These are phyloP conservation scores for Pythium grandisporangium DNA, from an alignment of 352 stramenopile genomes.

Conservation along the genomic window DNA sequence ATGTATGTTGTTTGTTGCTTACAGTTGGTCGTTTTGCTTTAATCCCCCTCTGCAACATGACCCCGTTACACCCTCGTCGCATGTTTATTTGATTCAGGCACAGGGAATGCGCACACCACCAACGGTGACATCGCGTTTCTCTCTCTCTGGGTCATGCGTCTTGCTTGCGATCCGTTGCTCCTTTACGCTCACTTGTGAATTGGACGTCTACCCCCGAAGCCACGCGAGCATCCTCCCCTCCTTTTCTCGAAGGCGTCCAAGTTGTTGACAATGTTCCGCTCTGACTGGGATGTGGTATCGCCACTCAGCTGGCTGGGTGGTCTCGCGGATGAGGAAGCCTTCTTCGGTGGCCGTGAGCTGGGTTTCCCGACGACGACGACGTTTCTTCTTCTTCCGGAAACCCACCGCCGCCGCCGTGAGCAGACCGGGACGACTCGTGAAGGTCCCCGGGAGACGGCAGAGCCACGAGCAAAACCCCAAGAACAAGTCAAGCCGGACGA, in stretches of 20 bases:
- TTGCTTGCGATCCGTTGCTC: too few relatives aligned
- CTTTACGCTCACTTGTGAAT: too few relatives aligned
- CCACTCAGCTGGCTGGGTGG: slow-evolving; percentile 35
- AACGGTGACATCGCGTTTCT: too few relatives aligned
- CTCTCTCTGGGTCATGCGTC: too few relatives aligned
- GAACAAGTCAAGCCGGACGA: background rate
- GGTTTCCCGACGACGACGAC: slow-evolving; percentile 7
- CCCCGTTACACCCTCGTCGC: too few relatives aligned
- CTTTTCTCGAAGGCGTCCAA: background rate
- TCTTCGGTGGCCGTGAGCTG: slow-evolving; percentile 18
- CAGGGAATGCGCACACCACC: too few relatives aligned
- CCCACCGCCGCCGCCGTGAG: slow-evolving; percentile 1
- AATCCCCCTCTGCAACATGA: too few relatives aligned
- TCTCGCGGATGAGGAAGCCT: slow-evolving; percentile 37
- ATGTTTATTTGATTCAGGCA: too few relatives aligned
- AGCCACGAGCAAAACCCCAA: background rate
- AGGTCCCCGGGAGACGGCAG: background rate
- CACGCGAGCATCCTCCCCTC: slow-evolving; percentile 1
- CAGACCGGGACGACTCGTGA: background rate
- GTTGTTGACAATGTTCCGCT: slow-evolving; percentile 26
- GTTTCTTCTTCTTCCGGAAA: slow-evolving; percentile 14
- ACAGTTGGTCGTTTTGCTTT: too few relatives aligned
- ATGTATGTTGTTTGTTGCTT: too few relatives aligned
- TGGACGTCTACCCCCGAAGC: too few relatives aligned
- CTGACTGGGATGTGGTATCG: slow-evolving; percentile 41